Evolutionary conservation across 1,284 basidiomycete species (phyloP).

Genomic region (Moesziomyces aphidis): DNA sequence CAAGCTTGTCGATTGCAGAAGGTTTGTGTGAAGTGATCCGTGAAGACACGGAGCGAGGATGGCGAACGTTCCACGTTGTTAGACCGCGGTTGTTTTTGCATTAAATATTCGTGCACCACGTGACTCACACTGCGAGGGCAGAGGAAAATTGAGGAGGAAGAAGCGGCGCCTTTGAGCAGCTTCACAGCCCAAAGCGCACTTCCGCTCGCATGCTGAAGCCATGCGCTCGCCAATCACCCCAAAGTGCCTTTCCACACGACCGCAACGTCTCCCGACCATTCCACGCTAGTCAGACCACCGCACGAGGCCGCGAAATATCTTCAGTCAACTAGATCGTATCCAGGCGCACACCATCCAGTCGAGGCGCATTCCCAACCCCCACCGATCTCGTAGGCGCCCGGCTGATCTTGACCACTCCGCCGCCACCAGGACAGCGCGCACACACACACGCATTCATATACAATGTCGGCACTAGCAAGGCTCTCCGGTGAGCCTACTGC

Average conservation of each 20-base stretch:
- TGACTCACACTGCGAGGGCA: not conserved
- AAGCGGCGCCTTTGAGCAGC: not conserved
- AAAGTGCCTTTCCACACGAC: too few species aligned
- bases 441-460: not conserved
- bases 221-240: too few species aligned
- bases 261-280: too few species aligned
- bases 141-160: not conserved
- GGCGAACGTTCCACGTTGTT: not conserved
- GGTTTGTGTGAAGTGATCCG: slow-evolving; percentile 10
- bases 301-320: too few species aligned
- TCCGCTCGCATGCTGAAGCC: too few species aligned
- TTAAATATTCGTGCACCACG: not conserved
- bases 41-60: slow-evolving; percentile 10
- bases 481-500: slow-evolving; percentile 46
- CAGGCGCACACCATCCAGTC: too few species aligned
- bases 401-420: not conserved
- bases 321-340: too few species aligned
- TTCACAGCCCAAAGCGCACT: too few species aligned
- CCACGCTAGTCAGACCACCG: too few species aligned
- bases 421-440: not conserved
- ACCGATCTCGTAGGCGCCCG: not conserved
- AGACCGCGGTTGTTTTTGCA: not conserved
- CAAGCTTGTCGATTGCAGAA: not conserved
- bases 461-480: slow-evolving; percentile 36
- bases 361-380: too few species aligned